A percentile compares a stretch with the other conserved stretches of the same genome.
phyloP scores from a whole-genome alignment of 2,329 filamentous ascomycete genomes.

The Hypoxylon sp. region DNA sequence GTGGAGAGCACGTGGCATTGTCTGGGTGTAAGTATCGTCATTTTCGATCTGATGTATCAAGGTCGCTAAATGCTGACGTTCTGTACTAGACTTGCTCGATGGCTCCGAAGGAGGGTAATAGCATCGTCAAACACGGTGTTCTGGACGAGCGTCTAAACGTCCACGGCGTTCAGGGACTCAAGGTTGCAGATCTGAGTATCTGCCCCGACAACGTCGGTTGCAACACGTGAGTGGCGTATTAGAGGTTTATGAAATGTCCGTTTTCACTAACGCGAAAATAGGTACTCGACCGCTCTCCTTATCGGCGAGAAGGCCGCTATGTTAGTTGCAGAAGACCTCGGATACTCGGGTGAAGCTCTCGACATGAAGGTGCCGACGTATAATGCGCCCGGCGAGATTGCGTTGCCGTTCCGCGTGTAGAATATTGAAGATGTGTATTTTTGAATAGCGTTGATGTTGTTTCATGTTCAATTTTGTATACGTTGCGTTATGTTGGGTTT shows the following conservation, averaged over 20 bases:
- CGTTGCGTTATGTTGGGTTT: slow-evolving; percentile 11
- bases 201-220: slow-evolving; percentile 83
- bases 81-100: slow-evolving; percentile 73
- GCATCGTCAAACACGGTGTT: slow-evolving; percentile 83
- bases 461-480: slow-evolving; percentile 4
- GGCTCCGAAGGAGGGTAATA: slow-evolving; percentile 80
- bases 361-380: slow-evolving; percentile 81
- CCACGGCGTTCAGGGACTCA: slow-evolving; percentile 80
- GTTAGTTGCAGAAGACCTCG: slow-evolving; percentile 78
- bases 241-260: neutral
- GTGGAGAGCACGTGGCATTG: slow-evolving; percentile 82
- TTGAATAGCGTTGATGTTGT: neutral
- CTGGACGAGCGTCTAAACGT: slow-evolving; percentile 82
- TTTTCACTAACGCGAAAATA: slow-evolving; percentile 44
- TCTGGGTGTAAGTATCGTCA: slow-evolving; percentile 58
- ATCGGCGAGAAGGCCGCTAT: slow-evolving; percentile 81
- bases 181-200: slow-evolving; percentile 81
- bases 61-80: slow-evolving; percentile 13
- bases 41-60: neutral
- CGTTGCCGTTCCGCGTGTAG: slow-evolving; percentile 56
- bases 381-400: slow-evolving; percentile 64
- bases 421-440: neutral
- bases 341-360: slow-evolving; percentile 77
- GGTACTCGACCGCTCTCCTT: slow-evolving; percentile 76
- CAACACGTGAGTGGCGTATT: slow-evolving; percentile 65